phyloP scores from a whole-genome alignment of 148 eudicot species.

The Vaccinium myrtillus region DNA sequence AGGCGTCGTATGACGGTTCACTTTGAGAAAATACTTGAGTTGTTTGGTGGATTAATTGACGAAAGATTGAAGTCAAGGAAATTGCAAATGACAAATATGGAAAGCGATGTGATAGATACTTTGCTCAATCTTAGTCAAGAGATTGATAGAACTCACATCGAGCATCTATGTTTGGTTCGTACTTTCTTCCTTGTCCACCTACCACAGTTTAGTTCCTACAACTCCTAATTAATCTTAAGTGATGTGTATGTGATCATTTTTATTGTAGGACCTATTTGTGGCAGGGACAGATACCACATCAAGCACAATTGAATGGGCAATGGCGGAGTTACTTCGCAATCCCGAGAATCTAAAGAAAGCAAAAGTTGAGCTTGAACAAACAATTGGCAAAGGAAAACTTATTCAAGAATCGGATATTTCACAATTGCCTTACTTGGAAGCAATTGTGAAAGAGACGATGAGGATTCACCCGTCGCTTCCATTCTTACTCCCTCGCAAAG shows the following conservation, averaged over 20 bases:
- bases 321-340: conserved; percentile 8
- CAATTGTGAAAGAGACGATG: conserved; percentile 6
- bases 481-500: conserved; percentile 9
- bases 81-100: background rate
- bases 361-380: conserved; percentile 8
- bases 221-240: background rate
- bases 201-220: background rate
- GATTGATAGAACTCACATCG: conserved; percentile 20
- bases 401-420: conserved; percentile 10
- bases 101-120: conserved; percentile 25
- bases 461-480: conserved; percentile 17
- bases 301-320: conserved; percentile 16
- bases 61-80: conserved; percentile 11
- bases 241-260: background rate
- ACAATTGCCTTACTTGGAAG: conserved; percentile 8
- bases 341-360: conserved; percentile 1
- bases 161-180: conserved; percentile 21
- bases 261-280: conserved; percentile 11
- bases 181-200: background rate
- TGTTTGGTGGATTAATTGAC: conserved; percentile 15
- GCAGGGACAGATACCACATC: conserved; percentile 19
- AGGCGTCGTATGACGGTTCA: conserved; percentile 1
- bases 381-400: conserved; percentile 7
- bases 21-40: conserved; percentile 7
- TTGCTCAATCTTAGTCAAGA: conserved; percentile 16